Percentiles rank a stretch among this genome's conserved stretches.
Conservation (phyloP, 1,139 yeast genomes). For the Lodderomyces jiufengensis region DNA sequence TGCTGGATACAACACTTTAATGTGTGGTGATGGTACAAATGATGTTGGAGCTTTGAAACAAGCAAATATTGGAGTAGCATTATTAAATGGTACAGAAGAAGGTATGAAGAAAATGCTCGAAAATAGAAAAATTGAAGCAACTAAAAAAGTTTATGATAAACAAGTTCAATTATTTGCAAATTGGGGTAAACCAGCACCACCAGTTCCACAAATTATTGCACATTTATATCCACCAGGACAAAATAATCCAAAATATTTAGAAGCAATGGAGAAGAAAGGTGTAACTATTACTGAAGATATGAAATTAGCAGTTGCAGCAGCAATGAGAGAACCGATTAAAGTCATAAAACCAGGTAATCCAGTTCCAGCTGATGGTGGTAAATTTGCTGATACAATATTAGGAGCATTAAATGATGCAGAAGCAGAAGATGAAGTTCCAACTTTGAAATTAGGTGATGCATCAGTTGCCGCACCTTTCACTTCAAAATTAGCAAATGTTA, state of each 20-base stretch:
- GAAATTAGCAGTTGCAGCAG: conserved; percentile 52
- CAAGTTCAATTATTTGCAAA: conserved; percentile 73
- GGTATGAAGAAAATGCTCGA: conserved; percentile 89
- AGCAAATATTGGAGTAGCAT: conserved; percentile 97
- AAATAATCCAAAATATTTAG: conserved; percentile 78
- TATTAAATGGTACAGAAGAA: conserved; percentile 94
- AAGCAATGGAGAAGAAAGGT: conserved; percentile 82
- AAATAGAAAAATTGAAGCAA: conserved; percentile 63
- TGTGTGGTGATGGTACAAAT: conserved; percentile 99
- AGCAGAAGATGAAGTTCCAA: conserved; percentile 84
- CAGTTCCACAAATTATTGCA: conserved; percentile 83
- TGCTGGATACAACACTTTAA: conserved; percentile 87
- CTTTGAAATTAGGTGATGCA: conserved; percentile 94
- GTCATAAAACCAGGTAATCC: conserved; percentile 18
- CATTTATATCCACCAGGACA: conserved; percentile 98
- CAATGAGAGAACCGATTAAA: conserved; percentile 31
- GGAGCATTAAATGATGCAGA: conserved; percentile 67
- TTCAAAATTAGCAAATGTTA: conserved; percentile 86
- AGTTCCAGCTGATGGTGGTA: conserved; percentile 33
- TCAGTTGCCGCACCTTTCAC: conserved; percentile 99
- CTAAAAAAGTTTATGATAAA: conserved; percentile 72
- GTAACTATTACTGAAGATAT: conserved; percentile 68
- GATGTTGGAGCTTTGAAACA: conserved; percentile 99
- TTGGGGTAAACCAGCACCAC: conserved; percentile 85
- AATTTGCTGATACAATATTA: conserved; percentile 70